Evolutionary conservation across 352 stramenopile genomes (phyloP).

Genomic region (Pythium rhizo-oryzae): DNA sequence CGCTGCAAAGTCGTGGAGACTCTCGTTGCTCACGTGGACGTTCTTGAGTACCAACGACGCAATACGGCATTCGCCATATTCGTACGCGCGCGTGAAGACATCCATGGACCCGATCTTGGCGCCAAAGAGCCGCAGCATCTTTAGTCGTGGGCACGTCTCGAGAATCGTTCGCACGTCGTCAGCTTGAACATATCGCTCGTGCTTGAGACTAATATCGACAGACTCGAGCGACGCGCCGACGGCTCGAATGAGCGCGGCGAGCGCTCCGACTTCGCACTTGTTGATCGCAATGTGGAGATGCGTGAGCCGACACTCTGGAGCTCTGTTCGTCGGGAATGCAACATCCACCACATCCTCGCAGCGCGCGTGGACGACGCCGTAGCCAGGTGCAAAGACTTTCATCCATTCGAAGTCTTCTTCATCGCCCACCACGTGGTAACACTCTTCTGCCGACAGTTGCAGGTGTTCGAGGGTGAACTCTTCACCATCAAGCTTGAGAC

Average conservation of each 20-base stretch:
- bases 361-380: conserved; percentile 1
- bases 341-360: conserved; percentile 4
- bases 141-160: conserved; percentile 6
- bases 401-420: conserved; percentile 9
- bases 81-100: conserved; percentile 14
- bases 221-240: conserved; percentile 11
- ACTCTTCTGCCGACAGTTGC: background rate
- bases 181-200: background rate
- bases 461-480: background rate
- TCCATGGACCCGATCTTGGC: conserved; percentile 7
- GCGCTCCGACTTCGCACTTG: conserved; percentile 11
- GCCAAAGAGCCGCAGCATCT: conserved; percentile 11
- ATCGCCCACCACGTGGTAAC: conserved; percentile 1
- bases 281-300: conserved; percentile 18
- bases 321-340: background rate
- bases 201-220: conserved; percentile 12
- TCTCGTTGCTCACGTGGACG: conserved; percentile 18
- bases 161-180: conserved; percentile 11
- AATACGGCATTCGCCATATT: background rate
- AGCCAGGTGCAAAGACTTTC: conserved; percentile 10
- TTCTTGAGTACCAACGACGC: conserved; percentile 13
- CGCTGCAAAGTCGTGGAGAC: conserved; percentile 7
- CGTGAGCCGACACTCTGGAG: background rate
- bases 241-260: background rate
- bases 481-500: background rate